Base-by-base conservation (phyloP, 1,139 yeast species). In the Saccharomycopsis hybrid region DNA sequence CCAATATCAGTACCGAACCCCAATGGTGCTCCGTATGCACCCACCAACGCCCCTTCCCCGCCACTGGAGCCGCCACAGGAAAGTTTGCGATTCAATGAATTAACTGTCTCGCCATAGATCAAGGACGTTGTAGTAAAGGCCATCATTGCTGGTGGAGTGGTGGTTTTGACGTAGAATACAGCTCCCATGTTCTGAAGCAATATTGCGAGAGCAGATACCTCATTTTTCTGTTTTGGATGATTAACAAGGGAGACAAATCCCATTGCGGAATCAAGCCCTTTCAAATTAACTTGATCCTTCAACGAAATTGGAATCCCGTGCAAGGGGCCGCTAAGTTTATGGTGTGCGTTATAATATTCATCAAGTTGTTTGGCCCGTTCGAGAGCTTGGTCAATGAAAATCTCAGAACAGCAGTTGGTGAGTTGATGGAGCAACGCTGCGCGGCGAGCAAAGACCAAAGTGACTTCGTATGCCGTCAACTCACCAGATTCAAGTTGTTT, bases 291-390 rank as follows among this genome's bases (percentile, higher is more conserved):
- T 54, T 74, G 76, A 55, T 77, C 82, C 55, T 76, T 75, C 49
- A 82, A 59, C 2, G 87, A 78, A 45, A 83, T 69, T 5, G 89
- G 89, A 53, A 84, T 66, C 3, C 90, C 92, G 49, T 84, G 87
- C 31, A 83, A 64, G 3, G 84, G 82, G 13, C 85, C 85, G 9
- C 67, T 50, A 0, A 67, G 54, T 46, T 67, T 61, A n/a, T n/a
- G n/a, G 1, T 62, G 62, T 25, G 60, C 60, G 3, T 55, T 55
- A 41, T 60, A 67, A 55, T 66, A 62, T 8, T 62, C 65, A 56
- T 80, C 85, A 54, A 76, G 65, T 51, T 65, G 65, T 53, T 68
- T 62, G 1, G 84, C 82, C 44, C 73, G 62, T 31, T 56, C 59
- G n/a, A 73, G 56, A 1, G 73, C 75, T 31, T 54, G 54, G 3